Evolutionary conservation across 2,329 filamentous ascomycete genomes (phyloP), one percentile per base, ranked within the genome.

Genomic region (Sordariomycetes sp.): DNA sequence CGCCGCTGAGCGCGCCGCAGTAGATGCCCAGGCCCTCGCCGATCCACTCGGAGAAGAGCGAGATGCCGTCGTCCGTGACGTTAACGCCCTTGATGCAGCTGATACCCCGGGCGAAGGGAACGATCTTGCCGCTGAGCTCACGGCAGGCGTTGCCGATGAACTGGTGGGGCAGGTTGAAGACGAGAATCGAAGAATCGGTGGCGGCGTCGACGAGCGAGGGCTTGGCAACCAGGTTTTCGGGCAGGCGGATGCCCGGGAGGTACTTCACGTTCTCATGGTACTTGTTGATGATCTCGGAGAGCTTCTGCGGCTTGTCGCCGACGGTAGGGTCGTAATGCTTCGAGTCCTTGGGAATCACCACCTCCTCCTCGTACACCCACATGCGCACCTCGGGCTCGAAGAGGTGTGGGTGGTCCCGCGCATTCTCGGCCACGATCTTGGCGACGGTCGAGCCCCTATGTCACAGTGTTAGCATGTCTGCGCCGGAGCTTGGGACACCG

Each of bases 81-180:
- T 95, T 88, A 60, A 99, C 91, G 64, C 94, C 94, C 78, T 99
- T 99, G 75, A 97, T 96, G 72, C 94, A 99, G 68, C 90, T 95
- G 67, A 99, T 90, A 59, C 90, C 94, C 61, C 95, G 84, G 28
- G 94, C 92, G 66, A 85, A 97, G 7, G 94, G 94, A 34, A 96
- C 74, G 62, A 96, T 95, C 65, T 96, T 85, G 60, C 92, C 94
- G 66, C 86, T 80, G 61, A 99, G 78, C 69, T 90, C 85, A 62
- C 87, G 80, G 75, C 91, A 96, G 60, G 91, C 87, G 61, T 86
- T 86, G 67, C 81, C 81, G 67, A 99, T 96, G 70, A 99, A 99
- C 72, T 96, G 90, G 74, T 99, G 94, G 32, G 94, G 88, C 59
- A 96, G 80, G 74, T 97, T 97, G 80, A 99, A 99, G 68, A 99